phyloP scores from a whole-genome alignment of 768 basidiomycete species.

The Boletus tylopilopsis region DNA sequence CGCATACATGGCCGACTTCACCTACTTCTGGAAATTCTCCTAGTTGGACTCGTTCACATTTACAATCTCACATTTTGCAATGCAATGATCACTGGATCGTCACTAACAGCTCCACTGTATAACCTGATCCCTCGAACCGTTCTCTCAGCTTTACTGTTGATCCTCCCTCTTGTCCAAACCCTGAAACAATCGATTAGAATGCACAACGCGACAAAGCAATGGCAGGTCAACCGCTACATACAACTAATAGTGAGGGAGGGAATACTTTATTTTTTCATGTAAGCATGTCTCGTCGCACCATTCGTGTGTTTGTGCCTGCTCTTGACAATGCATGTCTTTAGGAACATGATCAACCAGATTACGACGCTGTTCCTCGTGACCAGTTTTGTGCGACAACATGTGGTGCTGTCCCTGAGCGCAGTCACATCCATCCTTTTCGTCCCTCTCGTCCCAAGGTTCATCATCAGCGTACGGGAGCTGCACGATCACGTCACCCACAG shows the following conservation, averaged over 20 bases:
- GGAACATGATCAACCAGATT: neutral
- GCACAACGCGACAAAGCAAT: constrained; percentile 4
- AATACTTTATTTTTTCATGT: constrained; percentile 10
- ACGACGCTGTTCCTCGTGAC: neutral
- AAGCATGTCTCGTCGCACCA: neutral
- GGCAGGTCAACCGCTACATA: constrained; percentile 9
- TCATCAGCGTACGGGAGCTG: too few relatives aligned
- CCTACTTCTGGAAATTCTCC: too few relatives aligned
- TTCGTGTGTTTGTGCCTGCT: too few relatives aligned
- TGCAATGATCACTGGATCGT: too few relatives aligned
- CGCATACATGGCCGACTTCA: too few relatives aligned
- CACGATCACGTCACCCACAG: too few relatives aligned
- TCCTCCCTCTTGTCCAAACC: neutral
- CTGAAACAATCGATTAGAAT: neutral
- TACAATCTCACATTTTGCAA: neutral
- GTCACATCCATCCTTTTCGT: neutral
- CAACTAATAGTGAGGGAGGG: constrained; percentile 4
- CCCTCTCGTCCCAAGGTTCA: too few relatives aligned
- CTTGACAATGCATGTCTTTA: neutral
- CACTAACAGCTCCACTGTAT: neutral
- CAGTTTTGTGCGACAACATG: neutral
- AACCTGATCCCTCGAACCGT: neutral
- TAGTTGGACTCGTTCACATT: neutral
- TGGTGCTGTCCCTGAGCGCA: neutral
- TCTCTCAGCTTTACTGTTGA: neutral